Evolutionary conservation across 1,284 basidiomycete species (phyloP).

Genomic region (Malassezia sympodialis): DNA sequence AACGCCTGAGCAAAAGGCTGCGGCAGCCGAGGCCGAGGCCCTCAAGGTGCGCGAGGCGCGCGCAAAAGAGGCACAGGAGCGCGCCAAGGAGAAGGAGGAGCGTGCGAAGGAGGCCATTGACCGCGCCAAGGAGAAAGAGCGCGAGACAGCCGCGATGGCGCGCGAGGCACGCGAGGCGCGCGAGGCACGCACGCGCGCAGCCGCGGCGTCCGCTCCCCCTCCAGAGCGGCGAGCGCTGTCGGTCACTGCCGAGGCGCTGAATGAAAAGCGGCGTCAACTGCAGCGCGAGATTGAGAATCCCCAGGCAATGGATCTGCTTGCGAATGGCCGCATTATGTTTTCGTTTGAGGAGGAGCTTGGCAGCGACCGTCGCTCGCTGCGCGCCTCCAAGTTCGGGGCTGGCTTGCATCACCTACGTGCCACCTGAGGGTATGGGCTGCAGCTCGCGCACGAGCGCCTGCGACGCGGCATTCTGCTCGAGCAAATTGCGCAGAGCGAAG

Average conservation of each 20-base stretch:
- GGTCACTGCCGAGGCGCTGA: background rate
- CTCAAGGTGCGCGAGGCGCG: background rate
- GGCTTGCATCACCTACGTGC: conserved; percentile 10
- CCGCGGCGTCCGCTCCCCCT: background rate
- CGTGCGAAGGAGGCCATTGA: conserved; percentile 2
- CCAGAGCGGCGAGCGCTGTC: background rate
- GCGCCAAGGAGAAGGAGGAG: conserved; percentile 4
- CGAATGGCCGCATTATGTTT: conserved; percentile 1
- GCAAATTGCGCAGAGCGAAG: conserved; percentile 36
- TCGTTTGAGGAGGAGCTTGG: conserved; percentile 13
- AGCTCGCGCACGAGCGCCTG: conserved; percentile 27
- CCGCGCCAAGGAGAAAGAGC: conserved; percentile 1
- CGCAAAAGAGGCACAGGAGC: conserved; percentile 8
- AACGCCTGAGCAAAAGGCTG: conserved; percentile 17
- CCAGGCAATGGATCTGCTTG: conserved; percentile 6
- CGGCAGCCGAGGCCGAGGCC: conserved; percentile 3
- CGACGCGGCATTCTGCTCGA: conserved; percentile 30
- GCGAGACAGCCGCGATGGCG: background rate
- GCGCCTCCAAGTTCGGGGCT: conserved; percentile 16
- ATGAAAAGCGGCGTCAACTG: conserved; percentile 5
- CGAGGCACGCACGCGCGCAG: background rate
- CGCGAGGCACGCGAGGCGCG: conserved; percentile 3
- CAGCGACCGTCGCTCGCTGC: conserved; percentile 9
- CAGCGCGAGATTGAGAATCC: conserved; percentile 4
- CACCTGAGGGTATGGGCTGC: conserved; percentile 14